Conservation (phyloP, 768 basidiomycete genomes). For the Lactarius akahatsu region DNA sequence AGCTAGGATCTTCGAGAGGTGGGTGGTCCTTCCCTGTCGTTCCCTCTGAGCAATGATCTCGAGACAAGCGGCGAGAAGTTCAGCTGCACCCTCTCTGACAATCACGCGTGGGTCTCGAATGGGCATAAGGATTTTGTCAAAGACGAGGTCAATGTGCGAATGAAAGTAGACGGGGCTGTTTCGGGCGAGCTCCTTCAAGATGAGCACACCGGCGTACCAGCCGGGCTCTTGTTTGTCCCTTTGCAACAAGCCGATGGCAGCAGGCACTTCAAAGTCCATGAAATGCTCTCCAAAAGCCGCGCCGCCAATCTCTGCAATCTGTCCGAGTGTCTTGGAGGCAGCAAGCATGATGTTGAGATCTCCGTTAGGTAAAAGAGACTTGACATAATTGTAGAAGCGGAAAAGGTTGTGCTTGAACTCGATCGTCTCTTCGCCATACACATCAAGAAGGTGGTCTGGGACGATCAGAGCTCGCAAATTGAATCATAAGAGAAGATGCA, state of each 20-base stretch:
- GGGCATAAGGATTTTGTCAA: constrained; percentile 91
- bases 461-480: constrained; percentile 20
- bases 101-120: constrained; percentile 86
- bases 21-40: constrained; percentile 60
- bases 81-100: constrained; percentile 90
- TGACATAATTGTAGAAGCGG: constrained; percentile 90
- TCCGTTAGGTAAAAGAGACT: constrained; percentile 84
- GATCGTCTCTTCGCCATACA: constrained; percentile 76
- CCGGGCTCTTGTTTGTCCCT: constrained; percentile 74
- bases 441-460: constrained; percentile 72
- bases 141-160: constrained; percentile 80
- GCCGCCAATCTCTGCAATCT: constrained; percentile 82
- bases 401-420: constrained; percentile 80
- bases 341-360: constrained; percentile 94
- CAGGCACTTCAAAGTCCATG: constrained; percentile 86
- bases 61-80: constrained; percentile 88
- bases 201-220: constrained; percentile 90
- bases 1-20: constrained; percentile 77
- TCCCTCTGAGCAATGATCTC: constrained; percentile 81
- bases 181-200: constrained; percentile 88
- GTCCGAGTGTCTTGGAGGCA: constrained; percentile 88
- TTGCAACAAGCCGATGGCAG: constrained; percentile 76
- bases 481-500: constrained; percentile 29
- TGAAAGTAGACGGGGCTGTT: constrained; percentile 88
- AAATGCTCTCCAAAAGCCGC: constrained; percentile 83